Conservation (phyloP, 345 rosid species). For the Eutrema heterophyllum region DNA sequence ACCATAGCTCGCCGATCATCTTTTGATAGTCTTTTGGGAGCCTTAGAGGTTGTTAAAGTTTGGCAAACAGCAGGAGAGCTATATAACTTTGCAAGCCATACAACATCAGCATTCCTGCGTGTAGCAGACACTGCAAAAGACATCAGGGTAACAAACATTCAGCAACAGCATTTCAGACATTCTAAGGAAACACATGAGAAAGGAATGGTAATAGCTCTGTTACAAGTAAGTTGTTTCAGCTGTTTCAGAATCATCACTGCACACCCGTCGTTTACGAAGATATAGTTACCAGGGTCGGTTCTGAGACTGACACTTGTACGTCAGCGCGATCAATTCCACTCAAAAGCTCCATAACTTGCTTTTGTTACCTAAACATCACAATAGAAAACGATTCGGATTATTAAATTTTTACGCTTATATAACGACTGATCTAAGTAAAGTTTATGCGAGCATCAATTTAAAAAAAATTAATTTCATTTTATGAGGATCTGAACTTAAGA, state of each 20-base stretch:
- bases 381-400: background rate
- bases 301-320: background rate
- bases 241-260: constrained; percentile 19
- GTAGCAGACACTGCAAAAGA: constrained; percentile 21
- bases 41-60: constrained; percentile 1
- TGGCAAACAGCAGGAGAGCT: constrained; percentile 28
- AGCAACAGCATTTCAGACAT: background rate
- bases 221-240: constrained; percentile 18
- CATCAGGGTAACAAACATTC: background rate
- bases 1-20: constrained; percentile 22
- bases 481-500: background rate
- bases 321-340: background rate
- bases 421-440: background rate
- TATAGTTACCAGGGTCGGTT: background rate
- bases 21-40: background rate
- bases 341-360: constrained; percentile 4
- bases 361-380: background rate
- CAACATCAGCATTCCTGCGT: constrained; percentile 1
- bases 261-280: background rate
- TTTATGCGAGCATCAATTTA: background rate
- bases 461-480: background rate
- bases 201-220: background rate
- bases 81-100: constrained; percentile 4
- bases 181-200: background rate
- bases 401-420: background rate